Evolutionary conservation across 805 yeast species (phyloP).

Genomic region (Hanseniaspora taiwanica): DNA sequence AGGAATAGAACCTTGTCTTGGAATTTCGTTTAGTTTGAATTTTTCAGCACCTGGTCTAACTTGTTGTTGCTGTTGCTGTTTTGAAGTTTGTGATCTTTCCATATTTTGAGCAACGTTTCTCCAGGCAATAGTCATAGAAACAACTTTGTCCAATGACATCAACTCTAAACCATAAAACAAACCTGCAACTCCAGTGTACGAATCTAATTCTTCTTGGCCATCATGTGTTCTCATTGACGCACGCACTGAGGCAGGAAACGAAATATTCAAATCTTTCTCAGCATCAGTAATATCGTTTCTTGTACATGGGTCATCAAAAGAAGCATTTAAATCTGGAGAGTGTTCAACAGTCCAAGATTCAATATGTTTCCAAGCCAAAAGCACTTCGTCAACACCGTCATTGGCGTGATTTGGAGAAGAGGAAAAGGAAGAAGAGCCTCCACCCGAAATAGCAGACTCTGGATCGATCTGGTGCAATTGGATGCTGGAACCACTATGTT

Average conservation of each 20-base stretch:
- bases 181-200: slow-evolving; percentile 56
- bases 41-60: slow-evolving; percentile 11
- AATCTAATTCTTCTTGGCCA: slow-evolving; percentile 76
- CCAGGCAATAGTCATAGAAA: slow-evolving; percentile 78
- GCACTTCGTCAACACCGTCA: slow-evolving; percentile 63
- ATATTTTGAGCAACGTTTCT: slow-evolving; percentile 47
- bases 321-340: slow-evolving; percentile 70
- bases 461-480: slow-evolving; percentile 2
- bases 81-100: slow-evolving; percentile 15
- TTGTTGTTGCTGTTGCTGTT: slow-evolving; percentile 14
- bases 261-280: slow-evolving; percentile 65
- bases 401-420: slow-evolving; percentile 6
- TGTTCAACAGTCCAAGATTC: slow-evolving; percentile 70
- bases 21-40: slow-evolving; percentile 29
- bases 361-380: slow-evolving; percentile 80
- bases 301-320: slow-evolving; percentile 70
- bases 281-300: slow-evolving; percentile 66
- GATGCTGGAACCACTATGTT: slow-evolving; percentile 5
- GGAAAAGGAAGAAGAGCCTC: slow-evolving; percentile 5
- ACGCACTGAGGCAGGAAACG: slow-evolving; percentile 68
- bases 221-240: slow-evolving; percentile 76
- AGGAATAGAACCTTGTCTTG: slow-evolving; percentile 60
- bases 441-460: slow-evolving; percentile 4
- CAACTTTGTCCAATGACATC: slow-evolving; percentile 68
- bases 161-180: slow-evolving; percentile 69